Evolutionary conservation across 2,329 filamentous ascomycete species (phyloP), one percentile per base, ranked within the genome.

Genomic region (Cordyceps cateniannulata): DNA sequence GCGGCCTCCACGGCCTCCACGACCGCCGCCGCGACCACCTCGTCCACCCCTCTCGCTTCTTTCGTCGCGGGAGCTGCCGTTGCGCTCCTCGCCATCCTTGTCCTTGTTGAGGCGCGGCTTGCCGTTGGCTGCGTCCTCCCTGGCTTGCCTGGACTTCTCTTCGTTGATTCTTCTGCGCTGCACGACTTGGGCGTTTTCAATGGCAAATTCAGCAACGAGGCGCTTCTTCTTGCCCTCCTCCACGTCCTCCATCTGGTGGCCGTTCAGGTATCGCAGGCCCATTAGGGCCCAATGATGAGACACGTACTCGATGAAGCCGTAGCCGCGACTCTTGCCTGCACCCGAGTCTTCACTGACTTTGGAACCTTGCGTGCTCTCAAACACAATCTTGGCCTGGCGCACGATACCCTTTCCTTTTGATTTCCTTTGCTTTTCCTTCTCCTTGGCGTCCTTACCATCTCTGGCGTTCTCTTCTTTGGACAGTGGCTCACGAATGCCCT

Each of bases 171-270:
- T 69, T 62, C 96, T 83, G 65, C 95, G 83, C 66, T 87, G 84
- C n/a, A 99, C 88, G 1, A 99, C 95, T 69, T 97, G 93, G 1
- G 91, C 93, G 69, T 99, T 99, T 76, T 99, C 95, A 72, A 99
- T 96, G 22, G 95, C 92, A 72, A 99, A 99, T 73, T 99, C 96
- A 42, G 93, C 93, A 70, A 99, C 91, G 56, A 99, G 77, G 14
- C 95, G 83, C 75, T 95, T 93, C 72, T 91, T 93, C 76, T 89
- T 91, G 20, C 58, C 58, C 65, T 95, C 92, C 58, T 83, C 75
- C 25, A 79, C 75, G 64, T 81, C 84, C 68, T 82, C 78, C 20
- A 85, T 67, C 35, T 83, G 77, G 62, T 84, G 87, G 1, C 93
- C 93, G 72, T 99, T 99, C 61, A 99, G 81, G 86, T 91, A 98